phyloP scores from a whole-genome alignment of 257 asterid genomes.

The Lavandula angustifolia region DNA sequence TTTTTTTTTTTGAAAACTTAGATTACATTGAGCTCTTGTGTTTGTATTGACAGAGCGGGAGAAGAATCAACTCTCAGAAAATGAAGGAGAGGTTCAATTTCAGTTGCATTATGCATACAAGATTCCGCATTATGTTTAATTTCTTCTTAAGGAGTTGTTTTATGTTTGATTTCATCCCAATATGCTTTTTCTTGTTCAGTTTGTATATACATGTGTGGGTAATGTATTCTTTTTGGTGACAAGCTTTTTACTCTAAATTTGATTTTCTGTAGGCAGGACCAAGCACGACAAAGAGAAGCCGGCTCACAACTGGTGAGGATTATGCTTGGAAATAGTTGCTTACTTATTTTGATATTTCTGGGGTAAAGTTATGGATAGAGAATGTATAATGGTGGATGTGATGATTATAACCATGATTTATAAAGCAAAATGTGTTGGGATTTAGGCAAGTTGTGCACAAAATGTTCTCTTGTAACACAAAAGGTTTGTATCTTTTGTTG shows the following conservation, averaged over 20 bases:
- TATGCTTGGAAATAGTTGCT: slow-evolving; percentile 12
- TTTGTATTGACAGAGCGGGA: slow-evolving; percentile 57
- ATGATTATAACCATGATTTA: too few species aligned
- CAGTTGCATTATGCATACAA: not conserved
- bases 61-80: slow-evolving; percentile 62
- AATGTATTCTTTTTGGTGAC: not conserved
- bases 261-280: slow-evolving; percentile 55
- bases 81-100: slow-evolving; percentile 52
- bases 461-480: not conserved
- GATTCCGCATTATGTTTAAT: not conserved
- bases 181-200: not conserved
- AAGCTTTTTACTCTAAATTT: not conserved
- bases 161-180: not conserved
- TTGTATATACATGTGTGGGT: too few species aligned
- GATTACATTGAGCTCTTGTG: not conserved
- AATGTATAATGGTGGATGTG: not conserved
- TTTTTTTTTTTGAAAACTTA: not conserved
- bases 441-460: not conserved
- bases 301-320: slow-evolving; percentile 64
- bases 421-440: not conserved
- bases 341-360: slow-evolving; percentile 15
- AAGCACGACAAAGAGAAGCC: slow-evolving; percentile 60
- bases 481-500: not conserved
- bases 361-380: not conserved
- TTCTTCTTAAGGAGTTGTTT: not conserved